Evolutionary conservation across 2,329 filamentous ascomycete genomes (phyloP), one percentile per base, ranked within the genome.

Genomic region (Sporothrix pallida): DNA sequence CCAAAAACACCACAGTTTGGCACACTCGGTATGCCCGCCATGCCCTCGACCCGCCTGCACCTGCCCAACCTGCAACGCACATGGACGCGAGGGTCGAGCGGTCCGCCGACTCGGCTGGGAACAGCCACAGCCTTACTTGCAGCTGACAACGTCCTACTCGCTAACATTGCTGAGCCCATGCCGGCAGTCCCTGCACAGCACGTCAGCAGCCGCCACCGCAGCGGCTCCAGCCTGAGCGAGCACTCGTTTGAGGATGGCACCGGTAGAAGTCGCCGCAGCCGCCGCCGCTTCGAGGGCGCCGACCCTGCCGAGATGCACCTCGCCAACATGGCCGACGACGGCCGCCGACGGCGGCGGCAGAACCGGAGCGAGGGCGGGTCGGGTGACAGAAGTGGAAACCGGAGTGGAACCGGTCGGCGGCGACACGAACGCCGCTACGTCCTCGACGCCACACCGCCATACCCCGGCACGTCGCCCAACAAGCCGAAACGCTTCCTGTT

Each of bases 251-350:
- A 65, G 5, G 58, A 63, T 31, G 17, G 17, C 12, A 37, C 31
- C 2, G 8, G 54, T 20, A 67, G 54, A 70, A 46, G 74, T 10
- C 31, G 72, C 37, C 54, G 68, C 67, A 42, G 72, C 46, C 60
- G 73, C 2, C 73, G 79, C 48, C 78, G 77, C 31, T 83, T 84
- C 74, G 78, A 81, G 20, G 83, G 83, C 13, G 80, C 84, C 3
- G 85, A 87, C 76, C 85, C 85, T 17, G 86, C 86, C 31, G 86
- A 86, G 74, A 79, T 83, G 75, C 83, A 85, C 73, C 78, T 88
- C 2, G 84, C 84, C 48, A 80, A 84, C 31, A 78, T 85, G 72
- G 83, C 83, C 67, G 81, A 84, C 31, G 81, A 82, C 5, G 80
- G 81, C 46, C 80, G 83, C 71, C 80, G 82, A 77, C 79, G 81